Evolutionary conservation across 2,329 filamentous ascomycete genomes (phyloP).

Genomic region (Dactylellina drechsleri): DNA sequence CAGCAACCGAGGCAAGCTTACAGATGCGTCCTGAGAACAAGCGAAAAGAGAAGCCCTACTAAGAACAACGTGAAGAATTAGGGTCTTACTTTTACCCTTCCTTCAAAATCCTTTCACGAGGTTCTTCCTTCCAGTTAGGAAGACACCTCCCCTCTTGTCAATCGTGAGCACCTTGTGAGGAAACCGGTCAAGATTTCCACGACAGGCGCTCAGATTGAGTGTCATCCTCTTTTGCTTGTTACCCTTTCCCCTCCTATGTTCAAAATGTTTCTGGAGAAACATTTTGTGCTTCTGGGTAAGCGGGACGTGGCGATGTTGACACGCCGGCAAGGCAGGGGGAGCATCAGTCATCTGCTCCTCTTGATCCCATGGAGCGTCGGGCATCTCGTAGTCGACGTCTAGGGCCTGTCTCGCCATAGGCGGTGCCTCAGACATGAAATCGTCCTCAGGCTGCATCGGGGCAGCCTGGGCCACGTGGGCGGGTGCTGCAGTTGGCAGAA

Average conservation of each 20-base stretch:
- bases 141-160: conserved; percentile 14
- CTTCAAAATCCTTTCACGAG: background rate
- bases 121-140: conserved; percentile 25
- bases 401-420: conserved; percentile 6
- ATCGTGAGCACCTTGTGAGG: conserved; percentile 34
- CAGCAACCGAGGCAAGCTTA: conserved; percentile 32
- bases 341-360: conserved; percentile 32
- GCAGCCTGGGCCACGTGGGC: conserved; percentile 13
- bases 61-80: too few relatives aligned
- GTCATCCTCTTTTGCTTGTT: conserved; percentile 45
- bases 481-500: background rate
- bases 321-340: conserved; percentile 2
- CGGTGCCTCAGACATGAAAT: conserved; percentile 23
- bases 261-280: conserved; percentile 29
- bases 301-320: conserved; percentile 11
- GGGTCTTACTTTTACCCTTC: too few relatives aligned
- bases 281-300: conserved; percentile 24
- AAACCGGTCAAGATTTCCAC: conserved; percentile 21
- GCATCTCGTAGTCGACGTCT: conserved; percentile 31
- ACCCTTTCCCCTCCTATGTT: conserved; percentile 12
- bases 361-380: conserved; percentile 25
- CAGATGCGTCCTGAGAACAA: conserved; percentile 30
- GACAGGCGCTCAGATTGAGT: conserved; percentile 12
- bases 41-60: background rate
- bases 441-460: conserved; percentile 7